These are phyloP conservation scores for Trichosanthes truncata DNA, from an alignment of 306 rosid species.

Conservation along the genomic window DNA sequence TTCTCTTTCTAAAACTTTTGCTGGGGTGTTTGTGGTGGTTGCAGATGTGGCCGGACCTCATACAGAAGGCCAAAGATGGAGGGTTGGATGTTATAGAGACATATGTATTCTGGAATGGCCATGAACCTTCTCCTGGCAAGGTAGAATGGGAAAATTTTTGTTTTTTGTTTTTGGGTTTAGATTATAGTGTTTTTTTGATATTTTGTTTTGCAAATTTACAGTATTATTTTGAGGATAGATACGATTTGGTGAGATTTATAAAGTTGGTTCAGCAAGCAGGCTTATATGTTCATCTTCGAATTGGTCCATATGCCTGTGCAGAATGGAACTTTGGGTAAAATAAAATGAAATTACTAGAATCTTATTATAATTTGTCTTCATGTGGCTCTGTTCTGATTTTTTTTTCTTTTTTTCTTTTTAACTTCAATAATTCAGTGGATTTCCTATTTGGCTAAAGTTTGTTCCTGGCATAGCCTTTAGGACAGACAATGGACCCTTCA, in stretches of 20 bases:
- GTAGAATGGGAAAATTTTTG: constrained; percentile 25
- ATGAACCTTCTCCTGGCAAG: constrained; percentile 76
- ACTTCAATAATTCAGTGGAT: constrained; percentile 51
- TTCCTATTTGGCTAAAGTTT: constrained; percentile 92
- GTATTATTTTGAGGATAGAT: constrained; percentile 84
- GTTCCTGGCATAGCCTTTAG: constrained; percentile 74
- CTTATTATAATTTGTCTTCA: background rate
- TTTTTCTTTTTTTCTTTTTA: background rate
- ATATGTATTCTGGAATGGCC: constrained; percentile 99
- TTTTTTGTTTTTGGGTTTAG: background rate
- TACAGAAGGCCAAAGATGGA: constrained; percentile 92
- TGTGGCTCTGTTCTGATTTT: background rate
- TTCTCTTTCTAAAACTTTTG: background rate
- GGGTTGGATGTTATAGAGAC: constrained; percentile 89
- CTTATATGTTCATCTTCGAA: constrained; percentile 82
- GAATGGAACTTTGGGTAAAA: constrained; percentile 97
- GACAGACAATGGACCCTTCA: constrained; percentile 85
- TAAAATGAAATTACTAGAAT: background rate
- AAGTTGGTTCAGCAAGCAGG: constrained; percentile 86
- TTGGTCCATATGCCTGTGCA: constrained; percentile 75
- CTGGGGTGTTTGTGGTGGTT: constrained; percentile 9
- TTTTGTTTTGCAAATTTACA: constrained; percentile 16
- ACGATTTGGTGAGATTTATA: constrained; percentile 73
- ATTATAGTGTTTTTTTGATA: background rate
- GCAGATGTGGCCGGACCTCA: constrained; percentile 84